A percentile compares a stretch with the other conserved stretches of the same genome.
These are phyloP conservation scores for Amanita pallidorosea DNA, from an alignment of 768 basidiomycete genomes.

Conservation along the genomic window DNA sequence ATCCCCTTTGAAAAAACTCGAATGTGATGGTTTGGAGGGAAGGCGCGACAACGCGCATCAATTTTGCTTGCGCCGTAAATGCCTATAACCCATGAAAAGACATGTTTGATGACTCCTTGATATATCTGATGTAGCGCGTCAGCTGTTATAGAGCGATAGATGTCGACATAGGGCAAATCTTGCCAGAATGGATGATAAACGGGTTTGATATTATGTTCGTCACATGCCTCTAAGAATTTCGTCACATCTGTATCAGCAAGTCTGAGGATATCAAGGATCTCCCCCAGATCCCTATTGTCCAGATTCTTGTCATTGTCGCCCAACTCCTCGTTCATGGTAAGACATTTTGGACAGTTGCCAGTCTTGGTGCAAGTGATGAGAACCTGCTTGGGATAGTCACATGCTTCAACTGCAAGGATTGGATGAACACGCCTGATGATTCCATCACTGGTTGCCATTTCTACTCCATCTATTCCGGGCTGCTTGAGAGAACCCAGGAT, in stretches of 20 bases:
- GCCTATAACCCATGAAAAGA: constrained; percentile 22
- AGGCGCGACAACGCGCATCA: constrained; percentile 22
- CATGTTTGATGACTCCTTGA: constrained; percentile 35
- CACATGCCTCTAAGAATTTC: constrained; percentile 6
- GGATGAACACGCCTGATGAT: not conserved
- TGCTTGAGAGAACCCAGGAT: not conserved
- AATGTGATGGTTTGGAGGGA: constrained; percentile 19
- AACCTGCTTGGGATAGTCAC: constrained; percentile 1
- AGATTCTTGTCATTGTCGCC: constrained; percentile 5
- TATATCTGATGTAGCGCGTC: constrained; percentile 39
- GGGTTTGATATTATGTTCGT: constrained; percentile 14
- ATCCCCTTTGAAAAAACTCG: constrained; percentile 28
- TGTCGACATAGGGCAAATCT: constrained; percentile 26
- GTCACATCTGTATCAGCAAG: not conserved
- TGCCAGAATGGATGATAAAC: constrained; percentile 28
- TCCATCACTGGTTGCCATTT: not conserved
- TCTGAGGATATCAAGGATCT: not conserved
- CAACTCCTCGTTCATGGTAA: not conserved
- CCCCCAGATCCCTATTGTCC: not conserved
- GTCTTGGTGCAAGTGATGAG: not conserved
- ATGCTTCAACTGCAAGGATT: not conserved
- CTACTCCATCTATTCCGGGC: not conserved
- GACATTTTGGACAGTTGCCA: not conserved
- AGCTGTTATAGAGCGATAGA: constrained; percentile 30
- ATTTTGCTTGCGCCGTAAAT: constrained; percentile 18